Base-by-base conservation (phyloP, 805 yeast species). In the Lipomyces starkeyi region DNA sequence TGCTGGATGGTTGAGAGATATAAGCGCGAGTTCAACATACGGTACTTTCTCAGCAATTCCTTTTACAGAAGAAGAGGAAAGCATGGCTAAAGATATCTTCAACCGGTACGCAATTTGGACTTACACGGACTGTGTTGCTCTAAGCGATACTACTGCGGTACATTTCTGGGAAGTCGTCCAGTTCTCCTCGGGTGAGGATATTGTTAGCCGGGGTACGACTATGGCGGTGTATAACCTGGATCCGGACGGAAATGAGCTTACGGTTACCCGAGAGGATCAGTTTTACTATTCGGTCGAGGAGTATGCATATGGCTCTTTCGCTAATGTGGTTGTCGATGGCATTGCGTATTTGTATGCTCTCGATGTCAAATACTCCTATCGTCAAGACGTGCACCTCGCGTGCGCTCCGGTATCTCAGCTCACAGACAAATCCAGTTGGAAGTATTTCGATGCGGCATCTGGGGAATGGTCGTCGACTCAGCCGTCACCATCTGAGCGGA, bases 361-460 rank as follows among this genome's bases (percentile, higher is more conserved):
- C 27, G 69, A 66, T 58, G 34, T 2, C 25, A 25, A 1, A 9
- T 64, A 53, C 58, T n/a, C 61, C 52, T 3, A 8, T 9, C 5
- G 29, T 6, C 17, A 37, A 25, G 67, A 66, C 59, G 34, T 66
- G n/a, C 69, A 66, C 52, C 58, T 66, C 32, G 69, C 69, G 3
- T 14, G 52, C 17, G 69, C 54, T 13, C 63, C 63, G 11, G 55
- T 59, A 32, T 22, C 17, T n/a, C 13, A 43, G 9, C 11, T 47
- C 20, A 43, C 47, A 1, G 68, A 66, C 47, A 22, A 8, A 13
- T n/a, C 61, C 13, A 49, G 37, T 25, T 66, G 58, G 54, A 13
- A n/a, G 54, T 66, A 63, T 29, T 66, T 25, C 27, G 66, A 66
- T 20, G 61, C 56, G 25, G 25, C 56, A 20, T 14, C 57, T 25